A percentile compares a stretch with the other conserved stretches of the same genome.
These are phyloP conservation scores for Cystofilobasidium bisporidii DNA, from an alignment of 768 basidiomycete genomes.

Conservation along the genomic window DNA sequence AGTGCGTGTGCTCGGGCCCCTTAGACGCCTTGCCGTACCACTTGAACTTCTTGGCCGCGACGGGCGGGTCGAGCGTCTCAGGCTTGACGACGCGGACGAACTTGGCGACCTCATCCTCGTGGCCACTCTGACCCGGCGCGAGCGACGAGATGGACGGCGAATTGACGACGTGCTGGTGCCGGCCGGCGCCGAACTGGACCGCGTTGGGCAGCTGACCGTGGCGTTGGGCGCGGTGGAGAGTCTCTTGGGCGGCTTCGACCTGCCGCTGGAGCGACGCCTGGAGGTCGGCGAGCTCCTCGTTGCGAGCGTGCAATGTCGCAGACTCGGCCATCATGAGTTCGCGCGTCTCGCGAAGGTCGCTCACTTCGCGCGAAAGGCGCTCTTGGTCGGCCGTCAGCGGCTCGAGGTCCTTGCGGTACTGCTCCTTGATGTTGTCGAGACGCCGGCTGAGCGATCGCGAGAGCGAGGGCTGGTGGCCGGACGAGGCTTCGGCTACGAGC, in stretches of 20 bases:
- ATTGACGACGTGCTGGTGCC: neutral
- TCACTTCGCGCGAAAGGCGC: constrained; percentile 64
- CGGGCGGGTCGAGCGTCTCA: constrained; percentile 28
- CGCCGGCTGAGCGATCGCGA: constrained; percentile 68
- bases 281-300: constrained; percentile 84
- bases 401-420: constrained; percentile 77
- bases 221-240: constrained; percentile 32
- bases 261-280: constrained; percentile 72
- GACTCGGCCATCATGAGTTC: constrained; percentile 87
- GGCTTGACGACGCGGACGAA: constrained; percentile 39
- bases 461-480: constrained; percentile 32
- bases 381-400: constrained; percentile 77
- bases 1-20: constrained; percentile 28
- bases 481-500: constrained; percentile 16
- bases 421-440: constrained; percentile 73
- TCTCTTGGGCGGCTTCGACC: constrained; percentile 49
- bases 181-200: neutral
- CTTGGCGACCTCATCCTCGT: constrained; percentile 41
- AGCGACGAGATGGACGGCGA: constrained; percentile 15
- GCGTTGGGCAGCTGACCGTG: constrained; percentile 16
- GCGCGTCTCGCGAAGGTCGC: constrained; percentile 72
- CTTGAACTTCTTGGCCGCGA: constrained; percentile 41
- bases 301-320: constrained; percentile 75
- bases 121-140: constrained; percentile 28
- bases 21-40: constrained; percentile 42